Conservation (phyloP, 2,329 filamentous ascomycete species). For the Monosporascus ibericus region DNA sequence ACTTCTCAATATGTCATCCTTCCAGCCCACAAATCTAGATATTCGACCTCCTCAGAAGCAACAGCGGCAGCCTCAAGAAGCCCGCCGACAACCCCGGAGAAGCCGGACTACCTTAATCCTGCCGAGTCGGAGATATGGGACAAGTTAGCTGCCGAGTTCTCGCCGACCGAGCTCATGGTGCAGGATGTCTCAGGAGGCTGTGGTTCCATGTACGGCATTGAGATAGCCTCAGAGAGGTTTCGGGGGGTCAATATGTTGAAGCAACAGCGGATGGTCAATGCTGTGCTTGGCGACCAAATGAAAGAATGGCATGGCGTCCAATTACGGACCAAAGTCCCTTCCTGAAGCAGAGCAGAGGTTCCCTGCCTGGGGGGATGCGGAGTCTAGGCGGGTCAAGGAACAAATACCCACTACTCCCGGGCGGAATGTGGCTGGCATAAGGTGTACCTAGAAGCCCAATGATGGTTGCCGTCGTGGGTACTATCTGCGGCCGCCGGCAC, state of each 20-base stretch:
- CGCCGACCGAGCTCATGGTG: constrained; percentile 52
- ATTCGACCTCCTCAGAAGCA: constrained; percentile 18
- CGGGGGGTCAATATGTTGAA: constrained; percentile 66
- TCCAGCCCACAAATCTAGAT: constrained; percentile 3
- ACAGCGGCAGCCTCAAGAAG: constrained; percentile 8
- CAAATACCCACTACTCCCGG: no score
- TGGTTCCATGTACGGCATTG: constrained; percentile 81
- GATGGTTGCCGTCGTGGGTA: no score
- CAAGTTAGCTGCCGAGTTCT: constrained; percentile 42
- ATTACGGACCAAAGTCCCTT: constrained; percentile 60
- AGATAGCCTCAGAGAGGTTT: constrained; percentile 68
- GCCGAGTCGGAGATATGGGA: constrained; percentile 56
- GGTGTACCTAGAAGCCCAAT: no score
- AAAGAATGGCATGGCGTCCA: constrained; percentile 81
- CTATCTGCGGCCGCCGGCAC: no score
- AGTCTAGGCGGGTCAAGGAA: no score
- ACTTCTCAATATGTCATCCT: not conserved
- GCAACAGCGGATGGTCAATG: constrained; percentile 78
- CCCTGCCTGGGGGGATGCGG: not conserved
- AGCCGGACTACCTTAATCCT: constrained; percentile 45
- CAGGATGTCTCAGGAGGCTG: constrained; percentile 80
- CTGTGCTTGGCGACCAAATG: constrained; percentile 66
- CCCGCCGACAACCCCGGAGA: constrained; percentile 21
- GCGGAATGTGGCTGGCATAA: no score
- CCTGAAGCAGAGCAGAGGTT: constrained; percentile 2